Base-by-base conservation (phyloP, 768 basidiomycete species). In the Mycena kentingensis region DNA sequence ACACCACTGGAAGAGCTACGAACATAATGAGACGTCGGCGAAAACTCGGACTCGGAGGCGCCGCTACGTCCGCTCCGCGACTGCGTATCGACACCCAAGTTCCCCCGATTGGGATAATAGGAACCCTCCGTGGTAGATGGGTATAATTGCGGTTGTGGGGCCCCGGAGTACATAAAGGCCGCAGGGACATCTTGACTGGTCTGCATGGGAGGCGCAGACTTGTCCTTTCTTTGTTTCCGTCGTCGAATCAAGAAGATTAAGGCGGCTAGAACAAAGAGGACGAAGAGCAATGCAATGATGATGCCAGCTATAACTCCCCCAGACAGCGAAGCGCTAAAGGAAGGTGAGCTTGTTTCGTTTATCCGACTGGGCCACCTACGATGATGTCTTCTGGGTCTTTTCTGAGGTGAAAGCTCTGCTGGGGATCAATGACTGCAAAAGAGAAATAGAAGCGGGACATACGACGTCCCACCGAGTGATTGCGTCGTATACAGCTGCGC, bases 401-500 rank as follows among this genome's bases (percentile, higher is more conserved):
- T n/a, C n/a, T n/a, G n/a, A n/a, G n/a, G n/a, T n/a, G n/a, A n/a
- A n/a, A n/a, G n/a, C n/a, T n/a, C n/a, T n/a, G n/a, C n/a, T n/a
- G n/a, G n/a, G n/a, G n/a, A n/a, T n/a, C n/a, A 62, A 54, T 21
- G 57, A 22, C 55, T 57, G 42, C 16, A 38, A 18, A 21, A 21
- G 16, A 15, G 27, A 11, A 37, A 18, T 29, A 8, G 44, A 29
- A 22, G 35, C 6, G 15, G 16, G 25, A 18, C 21, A 45, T 19
- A n/a, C 31, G 19, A 37, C 48, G 32, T n/a, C 21, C 58, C 49
- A 35, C 62, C 50, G 36, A 66, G 37, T 8, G 69, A 65, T 3
- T 58, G 41, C 2, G 64, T 57, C 1, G 68, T 65, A 43, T 58
- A 70, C 4, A 70, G 55, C 27, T 69, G 55, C 2, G 68, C 67